Evolutionary conservation across 2,329 filamentous ascomycete species (phyloP).

Genomic region (Beauveria pseudobassiana): DNA sequence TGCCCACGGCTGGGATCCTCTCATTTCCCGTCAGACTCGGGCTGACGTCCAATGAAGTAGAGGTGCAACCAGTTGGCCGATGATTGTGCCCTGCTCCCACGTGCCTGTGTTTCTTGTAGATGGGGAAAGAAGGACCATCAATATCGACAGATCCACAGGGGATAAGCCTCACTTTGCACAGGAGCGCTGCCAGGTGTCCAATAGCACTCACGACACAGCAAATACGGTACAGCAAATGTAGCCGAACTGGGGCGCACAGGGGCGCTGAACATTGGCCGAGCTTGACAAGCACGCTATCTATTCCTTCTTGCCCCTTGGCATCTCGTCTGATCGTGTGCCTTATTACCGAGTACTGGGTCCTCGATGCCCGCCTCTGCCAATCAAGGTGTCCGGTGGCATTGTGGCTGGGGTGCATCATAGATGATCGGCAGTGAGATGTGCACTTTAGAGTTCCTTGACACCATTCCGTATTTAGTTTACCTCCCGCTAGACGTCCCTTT

Average conservation of each 20-base stretch:
- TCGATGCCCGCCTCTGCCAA: not conserved
- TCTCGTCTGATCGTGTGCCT: conserved; percentile 6
- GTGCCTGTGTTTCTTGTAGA: not conserved
- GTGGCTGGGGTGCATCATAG: not conserved
- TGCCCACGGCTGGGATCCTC: not conserved
- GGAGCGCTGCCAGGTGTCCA: not conserved
- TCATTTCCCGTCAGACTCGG: not conserved
- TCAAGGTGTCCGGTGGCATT: not conserved
- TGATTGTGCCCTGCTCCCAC: not conserved
- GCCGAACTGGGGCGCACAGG: not conserved
- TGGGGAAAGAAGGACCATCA: not conserved
- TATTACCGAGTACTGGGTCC: not conserved
- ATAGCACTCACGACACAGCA: not conserved
- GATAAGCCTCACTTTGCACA: not conserved
- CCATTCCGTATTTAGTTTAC: not conserved
- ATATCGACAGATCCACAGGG: not conserved
- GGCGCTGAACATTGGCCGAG: not conserved
- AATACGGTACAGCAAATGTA: not conserved
- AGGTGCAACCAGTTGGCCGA: no score
- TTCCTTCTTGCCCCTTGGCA: not conserved
- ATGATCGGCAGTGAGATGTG: conserved; percentile 1
- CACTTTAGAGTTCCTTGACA: not conserved
- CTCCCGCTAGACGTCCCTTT: not conserved
- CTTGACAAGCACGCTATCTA: not conserved
- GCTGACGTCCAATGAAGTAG: not conserved